These are phyloP conservation scores for Porogramme epimiltina DNA, from an alignment of 1,284 basidiomycete genomes.

Conservation along the genomic window DNA sequence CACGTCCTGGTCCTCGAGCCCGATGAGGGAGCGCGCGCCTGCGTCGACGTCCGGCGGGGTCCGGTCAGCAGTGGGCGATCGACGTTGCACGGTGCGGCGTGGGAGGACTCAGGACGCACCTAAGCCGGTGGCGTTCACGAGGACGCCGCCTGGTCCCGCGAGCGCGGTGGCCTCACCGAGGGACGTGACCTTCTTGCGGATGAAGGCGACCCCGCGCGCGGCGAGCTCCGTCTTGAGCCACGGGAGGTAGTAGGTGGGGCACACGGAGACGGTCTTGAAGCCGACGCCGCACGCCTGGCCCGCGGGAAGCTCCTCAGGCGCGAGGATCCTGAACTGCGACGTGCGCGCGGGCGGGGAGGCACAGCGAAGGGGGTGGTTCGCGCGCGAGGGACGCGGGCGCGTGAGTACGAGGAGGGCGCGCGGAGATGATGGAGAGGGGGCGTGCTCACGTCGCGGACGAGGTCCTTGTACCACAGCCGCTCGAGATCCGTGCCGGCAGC, in stretches of 20 bases:
- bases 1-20: slow-evolving; percentile 73
- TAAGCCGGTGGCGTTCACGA: slow-evolving; percentile 52
- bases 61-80: background rate
- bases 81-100: no score
- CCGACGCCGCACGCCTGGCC: slow-evolving; percentile 39
- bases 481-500: slow-evolving; percentile 31
- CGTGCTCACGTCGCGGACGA: slow-evolving; percentile 50
- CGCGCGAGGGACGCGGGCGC: background rate
- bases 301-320: slow-evolving; percentile 36
- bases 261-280: slow-evolving; percentile 50
- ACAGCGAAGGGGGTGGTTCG: background rate
- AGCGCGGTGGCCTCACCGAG: slow-evolving; percentile 44
- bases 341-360: no score
- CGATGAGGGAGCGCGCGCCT: slow-evolving; percentile 75
- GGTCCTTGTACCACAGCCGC: slow-evolving; percentile 50
- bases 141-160: slow-evolving; percentile 36
- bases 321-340: slow-evolving; percentile 42
- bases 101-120: slow-evolving; percentile 34
- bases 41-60: slow-evolving; percentile 27
- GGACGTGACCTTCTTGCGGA: slow-evolving; percentile 32
- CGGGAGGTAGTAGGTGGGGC: slow-evolving; percentile 48
- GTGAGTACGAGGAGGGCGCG: background rate
- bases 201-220: slow-evolving; percentile 33
- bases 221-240: slow-evolving; percentile 47
- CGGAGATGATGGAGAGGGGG: background rate